Percentiles rank a stretch among this genome's conserved stretches.
These are phyloP conservation scores for Cercospora janseana DNA, from an alignment of 2,329 filamentous ascomycete species.

Conservation along the genomic window DNA sequence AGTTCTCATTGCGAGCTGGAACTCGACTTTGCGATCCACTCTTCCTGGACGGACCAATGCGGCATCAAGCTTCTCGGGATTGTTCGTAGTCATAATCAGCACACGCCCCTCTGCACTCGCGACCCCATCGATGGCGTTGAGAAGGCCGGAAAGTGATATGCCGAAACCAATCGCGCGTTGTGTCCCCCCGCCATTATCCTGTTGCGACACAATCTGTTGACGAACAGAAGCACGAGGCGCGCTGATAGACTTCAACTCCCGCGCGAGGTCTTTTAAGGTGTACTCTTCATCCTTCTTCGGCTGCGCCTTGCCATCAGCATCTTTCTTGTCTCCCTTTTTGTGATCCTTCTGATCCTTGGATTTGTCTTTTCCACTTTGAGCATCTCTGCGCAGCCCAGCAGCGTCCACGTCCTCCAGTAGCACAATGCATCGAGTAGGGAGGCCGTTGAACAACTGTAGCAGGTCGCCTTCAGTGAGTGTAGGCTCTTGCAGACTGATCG, in stretches of 20 bases:
- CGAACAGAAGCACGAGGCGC: slow-evolving; percentile 12
- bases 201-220: not conserved
- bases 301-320: slow-evolving; percentile 22
- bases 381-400: slow-evolving; percentile 44
- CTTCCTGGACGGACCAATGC: slow-evolving; percentile 68
- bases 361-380: slow-evolving; percentile 32
- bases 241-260: slow-evolving; percentile 30
- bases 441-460: slow-evolving; percentile 44
- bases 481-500: slow-evolving; percentile 59
- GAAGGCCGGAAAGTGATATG: slow-evolving; percentile 74
- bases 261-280: slow-evolving; percentile 33
- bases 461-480: slow-evolving; percentile 68
- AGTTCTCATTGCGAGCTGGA: slow-evolving; percentile 48
- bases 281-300: slow-evolving; percentile 29
- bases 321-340: slow-evolving; percentile 19
- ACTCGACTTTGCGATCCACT: slow-evolving; percentile 65
- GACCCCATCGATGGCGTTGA: slow-evolving; percentile 82
- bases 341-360: slow-evolving; percentile 21
- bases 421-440: slow-evolving; percentile 48
- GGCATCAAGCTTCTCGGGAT: slow-evolving; percentile 67
- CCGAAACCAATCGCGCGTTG: slow-evolving; percentile 45
- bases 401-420: slow-evolving; percentile 51
- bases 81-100: slow-evolving; percentile 80
- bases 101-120: slow-evolving; percentile 75
- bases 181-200: slow-evolving; percentile 13